Conservation (phyloP, 345 rosid species). For the Melastoma malabathricum region DNA sequence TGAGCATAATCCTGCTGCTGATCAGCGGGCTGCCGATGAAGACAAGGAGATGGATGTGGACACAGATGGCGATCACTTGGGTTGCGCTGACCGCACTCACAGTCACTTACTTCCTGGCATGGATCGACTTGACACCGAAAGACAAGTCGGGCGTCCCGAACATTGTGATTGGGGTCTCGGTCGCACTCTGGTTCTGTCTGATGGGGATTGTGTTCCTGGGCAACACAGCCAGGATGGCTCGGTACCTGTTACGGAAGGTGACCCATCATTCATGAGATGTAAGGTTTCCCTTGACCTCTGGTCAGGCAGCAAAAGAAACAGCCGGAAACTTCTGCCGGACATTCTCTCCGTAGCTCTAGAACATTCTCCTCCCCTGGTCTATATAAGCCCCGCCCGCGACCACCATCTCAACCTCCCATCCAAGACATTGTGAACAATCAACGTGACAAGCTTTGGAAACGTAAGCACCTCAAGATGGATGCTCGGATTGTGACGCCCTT, state of each 20-base stretch:
- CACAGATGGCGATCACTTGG: conserved; percentile 21
- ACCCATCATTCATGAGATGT: neutral
- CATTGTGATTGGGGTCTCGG: neutral
- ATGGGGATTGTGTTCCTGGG: conserved; percentile 6
- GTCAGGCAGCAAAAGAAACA: no score
- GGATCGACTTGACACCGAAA: conserved; percentile 6
- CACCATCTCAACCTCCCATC: no score
- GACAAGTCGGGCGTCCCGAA: conserved; percentile 2
- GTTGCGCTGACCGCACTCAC: conserved; percentile 13
- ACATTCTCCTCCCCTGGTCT: no score
- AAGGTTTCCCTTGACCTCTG: no score
- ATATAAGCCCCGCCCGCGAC: no score
- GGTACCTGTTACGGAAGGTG: neutral
- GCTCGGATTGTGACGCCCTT: conserved; percentile 20
- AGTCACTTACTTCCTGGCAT: conserved; percentile 6
- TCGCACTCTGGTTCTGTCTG: neutral
- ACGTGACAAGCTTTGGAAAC: no score
- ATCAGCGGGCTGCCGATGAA: conserved; percentile 19
- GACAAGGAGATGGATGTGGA: conserved; percentile 17
- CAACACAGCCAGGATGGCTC: neutral
- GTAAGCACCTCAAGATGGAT: conserved; percentile 25
- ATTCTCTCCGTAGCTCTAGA: no score
- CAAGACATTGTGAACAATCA: no score
- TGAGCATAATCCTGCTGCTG: conserved; percentile 20
- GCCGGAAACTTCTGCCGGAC: neutral